Evolutionary conservation across 768 basidiomycete species (phyloP).

Genomic region (Kondoa malvinella): DNA sequence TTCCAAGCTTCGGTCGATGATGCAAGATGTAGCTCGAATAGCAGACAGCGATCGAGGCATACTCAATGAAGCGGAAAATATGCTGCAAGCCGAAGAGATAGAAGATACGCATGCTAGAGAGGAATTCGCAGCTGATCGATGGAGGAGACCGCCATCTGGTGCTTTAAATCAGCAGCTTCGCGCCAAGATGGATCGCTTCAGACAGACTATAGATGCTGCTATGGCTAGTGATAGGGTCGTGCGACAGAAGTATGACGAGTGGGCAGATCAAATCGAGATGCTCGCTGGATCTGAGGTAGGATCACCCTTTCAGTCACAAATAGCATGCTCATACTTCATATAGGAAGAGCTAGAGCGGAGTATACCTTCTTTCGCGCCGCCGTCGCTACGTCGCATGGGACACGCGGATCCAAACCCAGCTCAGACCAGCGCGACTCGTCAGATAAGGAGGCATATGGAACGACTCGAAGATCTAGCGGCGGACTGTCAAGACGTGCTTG

Average conservation of each 20-base stretch:
- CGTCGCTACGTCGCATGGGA: constrained; percentile 23
- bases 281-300: constrained; percentile 52
- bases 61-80: constrained; percentile 72
- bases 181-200: constrained; percentile 53
- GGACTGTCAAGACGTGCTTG: constrained; percentile 46
- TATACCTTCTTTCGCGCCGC: constrained; percentile 40
- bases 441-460: constrained; percentile 59
- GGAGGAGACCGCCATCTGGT: constrained; percentile 48
- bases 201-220: constrained; percentile 54
- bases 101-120: constrained; percentile 33
- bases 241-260: constrained; percentile 69
- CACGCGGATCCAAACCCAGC: constrained; percentile 26
- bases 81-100: constrained; percentile 57
- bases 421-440: constrained; percentile 42
- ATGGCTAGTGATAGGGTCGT: constrained; percentile 58
- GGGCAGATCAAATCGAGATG: constrained; percentile 54
- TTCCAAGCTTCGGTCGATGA: constrained; percentile 48
- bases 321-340: not conserved
- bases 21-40: constrained; percentile 56
- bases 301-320: not conserved
- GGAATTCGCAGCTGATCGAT: constrained; percentile 27
- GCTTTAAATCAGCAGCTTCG: constrained; percentile 61
- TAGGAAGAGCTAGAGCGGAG: constrained; percentile 51
- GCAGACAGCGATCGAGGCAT: constrained; percentile 45
- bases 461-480: constrained; percentile 55